A percentile compares a stretch with the other conserved stretches of the same genome.
Evolutionary conservation across 2,329 filamentous ascomycete genomes (phyloP).

Genomic region (Colletotrichum sp.): DNA sequence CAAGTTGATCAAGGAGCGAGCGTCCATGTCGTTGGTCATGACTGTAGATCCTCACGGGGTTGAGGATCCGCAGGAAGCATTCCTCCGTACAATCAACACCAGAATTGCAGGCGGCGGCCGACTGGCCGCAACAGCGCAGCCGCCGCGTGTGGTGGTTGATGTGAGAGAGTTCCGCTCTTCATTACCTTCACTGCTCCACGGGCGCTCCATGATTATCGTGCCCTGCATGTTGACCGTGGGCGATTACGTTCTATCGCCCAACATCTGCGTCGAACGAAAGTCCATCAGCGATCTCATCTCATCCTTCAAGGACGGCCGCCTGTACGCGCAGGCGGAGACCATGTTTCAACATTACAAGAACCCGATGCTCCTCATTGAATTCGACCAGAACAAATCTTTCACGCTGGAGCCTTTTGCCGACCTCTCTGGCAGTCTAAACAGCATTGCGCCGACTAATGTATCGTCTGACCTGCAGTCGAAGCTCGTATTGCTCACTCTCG

Average conservation of each 20-base stretch:
- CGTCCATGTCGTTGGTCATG: conserved; percentile 89
- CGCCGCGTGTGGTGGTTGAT: conserved; percentile 91
- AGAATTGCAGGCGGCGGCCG: conserved; percentile 93
- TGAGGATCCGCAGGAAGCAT: conserved; percentile 87
- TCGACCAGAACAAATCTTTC: conserved; percentile 96
- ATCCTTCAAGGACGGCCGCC: conserved; percentile 88
- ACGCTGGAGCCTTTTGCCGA: conserved; percentile 85
- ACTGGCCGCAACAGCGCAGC: conserved; percentile 81
- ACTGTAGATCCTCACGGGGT: conserved; percentile 71
- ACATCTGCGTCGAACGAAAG: conserved; percentile 94
- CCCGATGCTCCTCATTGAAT: conserved; percentile 94
- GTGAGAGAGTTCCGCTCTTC: conserved; percentile 96
- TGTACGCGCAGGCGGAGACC: conserved; percentile 90
- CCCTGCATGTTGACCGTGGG: conserved; percentile 96
- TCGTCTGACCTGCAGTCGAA: conserved; percentile 86
- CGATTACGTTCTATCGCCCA: conserved; percentile 91
- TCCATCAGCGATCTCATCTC: conserved; percentile 89
- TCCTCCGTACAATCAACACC: conserved; percentile 94
- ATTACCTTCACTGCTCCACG: conserved; percentile 88
- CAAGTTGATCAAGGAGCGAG: conserved; percentile 90
- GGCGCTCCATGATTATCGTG: conserved; percentile 84
- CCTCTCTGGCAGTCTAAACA: conserved; percentile 63
- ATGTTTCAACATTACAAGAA: conserved; percentile 94
- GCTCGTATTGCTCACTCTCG: conserved; percentile 88
- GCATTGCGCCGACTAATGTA: conserved; percentile 63